phyloP scores from a whole-genome alignment of 108 stramenopile species.

The Stephanodiscus triporus region DNA sequence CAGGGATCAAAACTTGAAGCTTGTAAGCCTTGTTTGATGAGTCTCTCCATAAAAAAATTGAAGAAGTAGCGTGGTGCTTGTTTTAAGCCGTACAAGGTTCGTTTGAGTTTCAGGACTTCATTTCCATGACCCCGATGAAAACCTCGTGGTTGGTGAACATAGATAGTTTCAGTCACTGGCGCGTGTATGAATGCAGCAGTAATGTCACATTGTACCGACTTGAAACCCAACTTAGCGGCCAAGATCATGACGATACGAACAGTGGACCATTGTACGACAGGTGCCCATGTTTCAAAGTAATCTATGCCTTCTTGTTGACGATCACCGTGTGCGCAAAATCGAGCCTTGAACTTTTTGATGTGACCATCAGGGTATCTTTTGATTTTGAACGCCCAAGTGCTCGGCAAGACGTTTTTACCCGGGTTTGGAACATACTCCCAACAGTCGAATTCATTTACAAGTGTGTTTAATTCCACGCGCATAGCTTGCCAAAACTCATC shows the following conservation, averaged over 20 bases:
- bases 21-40: too few species aligned
- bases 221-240: background rate
- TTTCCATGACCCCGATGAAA: too few species aligned
- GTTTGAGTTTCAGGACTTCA: background rate
- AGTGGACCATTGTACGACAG: constrained; percentile 1
- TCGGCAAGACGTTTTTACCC: background rate
- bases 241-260: background rate
- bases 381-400: background rate
- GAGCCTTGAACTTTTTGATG: too few species aligned
- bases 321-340: background rate
- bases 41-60: too few species aligned
- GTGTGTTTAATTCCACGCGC: too few species aligned
- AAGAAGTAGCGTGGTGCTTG: background rate
- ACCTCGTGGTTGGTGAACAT: background rate
- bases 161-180: background rate
- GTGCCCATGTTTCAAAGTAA: background rate
- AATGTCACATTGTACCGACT: too few species aligned
- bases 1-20: too few species aligned
- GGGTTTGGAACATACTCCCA: background rate
- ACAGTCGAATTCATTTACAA: too few species aligned
- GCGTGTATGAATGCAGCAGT: background rate
- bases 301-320: background rate
- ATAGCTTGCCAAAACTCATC: too few species aligned
- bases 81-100: background rate
- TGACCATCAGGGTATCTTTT: too few species aligned